Base-by-base conservation (phyloP, 148 eudicot species). In the Persicaria maculosa region DNA sequence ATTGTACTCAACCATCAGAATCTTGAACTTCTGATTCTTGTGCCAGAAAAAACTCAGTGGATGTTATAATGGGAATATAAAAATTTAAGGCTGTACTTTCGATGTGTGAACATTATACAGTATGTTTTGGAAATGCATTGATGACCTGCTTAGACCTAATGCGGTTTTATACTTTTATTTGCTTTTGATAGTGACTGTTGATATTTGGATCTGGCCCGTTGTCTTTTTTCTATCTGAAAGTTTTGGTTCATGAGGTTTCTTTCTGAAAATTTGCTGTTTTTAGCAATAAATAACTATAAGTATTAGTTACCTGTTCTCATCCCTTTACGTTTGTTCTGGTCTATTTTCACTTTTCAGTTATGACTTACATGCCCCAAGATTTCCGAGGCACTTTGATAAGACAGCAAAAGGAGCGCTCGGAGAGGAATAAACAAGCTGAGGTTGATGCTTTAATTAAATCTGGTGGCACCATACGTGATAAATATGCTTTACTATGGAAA, bases 351-450 rank as follows among this genome's bases (percentile, higher is more conserved):
- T 43, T 83, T 77, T 80, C 85, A 95, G 99, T 95, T 77, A 95
- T 95, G 99, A 95, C 86, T 75, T 95, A 95, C 75, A 87, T 95
- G 99, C 97, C 99, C 78, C 96, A 88, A 87, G 99, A 95, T 81
- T 95, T 95, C 74, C 88, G 99, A 53, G 99, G 97, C 58, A 83
- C 94, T 47, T 76, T 95, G 69, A 95, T 95, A 73, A 87, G 97
- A 80, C 97, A 90, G 72, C 99, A 95, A 81, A 87, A 86, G 79
- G 99, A 92, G 84, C 93, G 99, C 12, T 95, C 99, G 7, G 99
- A 95, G 87, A 85, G 91, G 78, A 90, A 86, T 81, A 95, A 89
- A 77, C 96, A 89, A 80, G 99, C 97, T 68, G 91, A 82, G 83
- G 77, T 95, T 85, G 99, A 95, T 79, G 88, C 93, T 77, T 83